Conservation (phyloP, 2,329 filamentous ascomycete genomes). For the Sporothrix brasiliensis region DNA sequence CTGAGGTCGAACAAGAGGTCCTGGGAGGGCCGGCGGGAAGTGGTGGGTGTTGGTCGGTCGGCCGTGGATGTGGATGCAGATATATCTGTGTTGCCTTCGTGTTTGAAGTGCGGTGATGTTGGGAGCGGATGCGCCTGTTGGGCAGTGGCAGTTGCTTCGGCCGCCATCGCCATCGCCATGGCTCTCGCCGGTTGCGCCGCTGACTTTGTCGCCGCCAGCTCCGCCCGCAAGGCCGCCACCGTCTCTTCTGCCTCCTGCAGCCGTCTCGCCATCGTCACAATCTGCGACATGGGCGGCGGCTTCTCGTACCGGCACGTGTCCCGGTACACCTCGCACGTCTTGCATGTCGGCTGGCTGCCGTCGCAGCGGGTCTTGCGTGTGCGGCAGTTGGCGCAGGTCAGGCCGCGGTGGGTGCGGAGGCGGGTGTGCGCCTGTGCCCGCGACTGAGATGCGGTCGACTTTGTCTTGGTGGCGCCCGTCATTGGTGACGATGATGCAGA, state of each 20-base stretch:
- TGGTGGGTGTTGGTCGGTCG: background rate
- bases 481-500: slow-evolving; percentile 2
- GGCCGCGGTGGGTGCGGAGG: slow-evolving; percentile 33
- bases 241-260: slow-evolving; percentile 39
- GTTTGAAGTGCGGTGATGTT: background rate
- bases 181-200: too few species aligned
- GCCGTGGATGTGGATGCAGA: background rate
- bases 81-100: background rate
- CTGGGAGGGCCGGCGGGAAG: slow-evolving; percentile 28
- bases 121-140: background rate
- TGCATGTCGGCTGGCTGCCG: slow-evolving; percentile 41
- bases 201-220: slow-evolving; percentile 25
- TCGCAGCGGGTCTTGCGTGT: slow-evolving; percentile 39
- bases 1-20: slow-evolving; percentile 37
- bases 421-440: background rate
- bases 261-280: slow-evolving; percentile 40
- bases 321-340: slow-evolving; percentile 42
- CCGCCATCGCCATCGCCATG: background rate
- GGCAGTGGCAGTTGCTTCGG: background rate
- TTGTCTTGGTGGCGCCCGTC: background rate
- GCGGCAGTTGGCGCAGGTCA: slow-evolving; percentile 39
- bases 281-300: slow-evolving; percentile 42
- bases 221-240: slow-evolving; percentile 35
- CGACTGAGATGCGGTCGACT: background rate
- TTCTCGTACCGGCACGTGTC: slow-evolving; percentile 43